Base-by-base conservation (phyloP, 2,329 filamentous ascomycete species). In the Clarireedia homoeocarpa region DNA sequence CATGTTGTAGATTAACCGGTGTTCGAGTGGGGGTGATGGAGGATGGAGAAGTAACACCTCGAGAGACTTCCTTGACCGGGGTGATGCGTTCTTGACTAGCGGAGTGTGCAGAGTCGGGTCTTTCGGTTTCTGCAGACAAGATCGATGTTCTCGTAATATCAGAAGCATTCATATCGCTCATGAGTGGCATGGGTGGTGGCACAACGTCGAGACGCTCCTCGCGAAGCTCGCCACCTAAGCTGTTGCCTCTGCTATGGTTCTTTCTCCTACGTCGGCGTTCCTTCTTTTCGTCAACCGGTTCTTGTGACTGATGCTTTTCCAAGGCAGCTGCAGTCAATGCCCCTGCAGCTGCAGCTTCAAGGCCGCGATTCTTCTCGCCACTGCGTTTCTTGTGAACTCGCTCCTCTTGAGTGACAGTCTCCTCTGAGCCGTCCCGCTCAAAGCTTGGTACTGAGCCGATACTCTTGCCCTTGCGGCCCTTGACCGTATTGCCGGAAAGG, bases 141-240 rank as follows among this genome's bases (percentile, higher is more conserved):
- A 97, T 89, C 0, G 92, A 96, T 15, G 87, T 87, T 63, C 92
- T 81, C 0, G 92, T 97, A 55, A 96, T 72, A 51, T 96, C 91
- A 0, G 92, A 95, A 44, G 88, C 83, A 62, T 89, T 87, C 56
- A 95, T 82, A 55, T 90, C 89, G 71, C 91, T 96, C 71, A 88
- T 86, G 60, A 96, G 78, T 2, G 92, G 92, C 86, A 96, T 90
- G 5, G 89, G 89, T 6, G 91, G 86, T 5, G 73, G 71, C 12
- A 88, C 81, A 17, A 23, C 27, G 49, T 83, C 75, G 51, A 82
- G 78, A 61, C 63, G 66, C 27, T 80, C 75, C 5, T 80, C 79
- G 38, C 10, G 53, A 34, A 55, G 53, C 53, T 55, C 53, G 12
- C 81, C 78, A 1, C 69, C 68, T 58, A 75, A 74, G 48, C 71